Base-by-base conservation (phyloP, 1,284 basidiomycete species). In the Stygiomarasmius scandens region DNA sequence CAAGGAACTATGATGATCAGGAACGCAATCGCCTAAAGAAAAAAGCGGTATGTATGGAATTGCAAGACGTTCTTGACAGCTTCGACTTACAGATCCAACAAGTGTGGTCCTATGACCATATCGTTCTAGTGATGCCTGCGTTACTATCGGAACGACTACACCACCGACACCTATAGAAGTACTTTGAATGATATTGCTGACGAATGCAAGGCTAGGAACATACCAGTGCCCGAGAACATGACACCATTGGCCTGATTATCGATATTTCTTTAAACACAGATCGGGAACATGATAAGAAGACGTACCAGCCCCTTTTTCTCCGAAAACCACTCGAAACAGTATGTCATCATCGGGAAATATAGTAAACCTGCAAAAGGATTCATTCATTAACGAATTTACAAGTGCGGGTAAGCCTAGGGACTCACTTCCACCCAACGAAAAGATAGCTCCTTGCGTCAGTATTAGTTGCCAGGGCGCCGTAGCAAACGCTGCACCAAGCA, bases 261-360 rank as follows among this genome's bases (percentile, higher is more conserved):
- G n/a, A 23, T 10, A 6, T n/a, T n/a, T 22, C 11, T 16, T 16
- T 29, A 29, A 22, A 5, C 38, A 41, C 38, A 41, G 38, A 16
- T 12, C n/a, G 5, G 38, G 6, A 16, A 41, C 6, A 5, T n/a
- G 6, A 41, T 9, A 19, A 19, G 19, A 16, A 11, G 29, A 53
- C 56, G 2, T 50, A 61, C 60, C 24, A 61, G 36, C n/a, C 60
- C 60, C 23, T 52, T 58, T 22, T 47, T 61, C 20, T 45, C 50
- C 9, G 56, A 58, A 38, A 61, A 61, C 56, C 59, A 61, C 22
- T 61, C 59, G 41, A 57, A 61, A 3, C 58, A 20, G 49, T 55
- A 61, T 1, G 59, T 61, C 32, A 50, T 49, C 49, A 55, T 58
- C 20, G 59, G 52, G 20, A 61, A 61, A 34, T 58, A 61, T 24